Evolutionary conservation across 1,139 yeast genomes (phyloP).

Genomic region (Diutina siamensis): DNA sequence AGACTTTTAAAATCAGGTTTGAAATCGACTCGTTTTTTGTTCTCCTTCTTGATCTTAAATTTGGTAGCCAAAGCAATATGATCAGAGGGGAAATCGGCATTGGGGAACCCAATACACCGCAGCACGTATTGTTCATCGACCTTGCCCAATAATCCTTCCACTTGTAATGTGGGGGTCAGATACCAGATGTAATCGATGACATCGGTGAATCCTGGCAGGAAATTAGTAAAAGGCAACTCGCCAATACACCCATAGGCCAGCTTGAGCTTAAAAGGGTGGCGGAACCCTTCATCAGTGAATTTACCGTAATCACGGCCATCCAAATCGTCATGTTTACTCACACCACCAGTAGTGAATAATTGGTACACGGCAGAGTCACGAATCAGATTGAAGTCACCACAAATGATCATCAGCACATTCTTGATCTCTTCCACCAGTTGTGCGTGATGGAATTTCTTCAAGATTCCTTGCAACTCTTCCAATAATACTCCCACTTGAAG

Average conservation of each 20-base stretch:
- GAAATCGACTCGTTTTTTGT: conserved; percentile 27
- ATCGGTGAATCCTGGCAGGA: conserved; percentile 86
- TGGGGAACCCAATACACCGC: conserved; percentile 84
- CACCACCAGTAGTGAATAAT: conserved; percentile 68
- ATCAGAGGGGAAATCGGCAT: conserved; percentile 89
- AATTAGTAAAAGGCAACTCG: conserved; percentile 89
- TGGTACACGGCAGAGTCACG: conserved; percentile 86
- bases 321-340: conserved; percentile 66
- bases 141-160: conserved; percentile 76
- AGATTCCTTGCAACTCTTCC: conserved; percentile 67
- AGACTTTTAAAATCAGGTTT: conserved; percentile 45
- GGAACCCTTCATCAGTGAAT: conserved; percentile 82
- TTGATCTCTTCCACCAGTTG: conserved; percentile 42
- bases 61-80: conserved; percentile 77
- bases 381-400: conserved; percentile 95
- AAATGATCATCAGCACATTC: conserved; percentile 64
- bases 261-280: conserved; percentile 68
- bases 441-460: conserved; percentile 40
- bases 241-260: conserved; percentile 68
- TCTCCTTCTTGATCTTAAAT: conserved; percentile 54
- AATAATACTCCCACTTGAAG: conserved; percentile 87
- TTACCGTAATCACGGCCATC: conserved; percentile 84
- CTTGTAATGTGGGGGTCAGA: conserved; percentile 65
- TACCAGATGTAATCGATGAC: conserved; percentile 96
- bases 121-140: conserved; percentile 69